Base-by-base conservation (phyloP, 306 rosid species). In the Dryas octopetala region DNA sequence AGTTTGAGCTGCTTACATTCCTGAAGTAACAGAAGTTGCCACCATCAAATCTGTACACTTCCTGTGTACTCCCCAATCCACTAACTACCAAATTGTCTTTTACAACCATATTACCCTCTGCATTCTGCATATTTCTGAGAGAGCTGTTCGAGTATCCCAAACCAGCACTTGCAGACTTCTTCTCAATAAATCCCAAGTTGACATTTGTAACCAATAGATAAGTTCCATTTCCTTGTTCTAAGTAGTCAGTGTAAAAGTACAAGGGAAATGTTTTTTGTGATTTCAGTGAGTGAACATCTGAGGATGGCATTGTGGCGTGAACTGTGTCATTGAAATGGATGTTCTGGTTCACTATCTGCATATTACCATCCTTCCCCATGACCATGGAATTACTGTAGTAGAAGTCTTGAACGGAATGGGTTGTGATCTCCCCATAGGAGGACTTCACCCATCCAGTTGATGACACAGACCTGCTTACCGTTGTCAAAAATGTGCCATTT, bases 391-490 rank as follows among this genome's bases (percentile, higher is more conserved):
- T 95, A 41, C 66, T 46, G 83, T 84, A 95, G 50, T 9, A 43
- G 41, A 92, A 77, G 28, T 89, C 77, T 63, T 95, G 99, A 58
- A 64, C 52, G 0, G 85, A 84, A 75, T 70, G 71, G 62, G 93
- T 95, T 49, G 95, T 67, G 82, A 92, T 68, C 48, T 83, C 92
- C 51, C 97, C 97, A 53, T 46, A 76, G 46, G 97, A 92, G 55
- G 99, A 92, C 74, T 68, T 88, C 43, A 92, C 83, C 93, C 93
- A 90, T 66, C 99, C 97, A 10, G 53, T 52, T 14, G 96, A 84
- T 46, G 62, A 86, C 76, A 92, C 43, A 4, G 89, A 87, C 71
- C 97, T 80, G 70, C 66, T 86, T 19, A 76, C 87, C n/a, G 62
- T 63, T 32, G 92, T 92, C 53, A 53, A 58, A 75, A 95, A 95